These are phyloP conservation scores for Actinomortierella ambigua DNA, from an alignment of 371 early-diverging fungal species.

Conservation along the genomic window DNA sequence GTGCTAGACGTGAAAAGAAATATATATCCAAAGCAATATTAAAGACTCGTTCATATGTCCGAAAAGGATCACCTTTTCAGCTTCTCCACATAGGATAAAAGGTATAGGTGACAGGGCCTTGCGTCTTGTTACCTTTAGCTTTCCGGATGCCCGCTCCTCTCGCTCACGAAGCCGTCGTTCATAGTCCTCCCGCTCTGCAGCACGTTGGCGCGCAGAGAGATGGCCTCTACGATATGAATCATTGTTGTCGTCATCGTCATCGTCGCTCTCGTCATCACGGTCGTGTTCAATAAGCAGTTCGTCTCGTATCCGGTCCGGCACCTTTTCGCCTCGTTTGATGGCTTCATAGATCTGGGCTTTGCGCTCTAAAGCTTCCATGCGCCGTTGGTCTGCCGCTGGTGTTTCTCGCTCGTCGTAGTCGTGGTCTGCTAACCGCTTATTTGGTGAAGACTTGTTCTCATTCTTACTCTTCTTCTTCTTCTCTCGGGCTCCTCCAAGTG, in stretches of 20 bases:
- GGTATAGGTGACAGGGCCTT: too few species aligned
- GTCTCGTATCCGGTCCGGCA: slow-evolving; percentile 29
- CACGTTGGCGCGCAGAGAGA: too few species aligned
- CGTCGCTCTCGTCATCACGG: slow-evolving; percentile 39
- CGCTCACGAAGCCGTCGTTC: slow-evolving; percentile 11
- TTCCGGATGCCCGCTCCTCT: slow-evolving; percentile 10
- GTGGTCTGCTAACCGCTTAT: background rate
- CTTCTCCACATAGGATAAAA: too few species aligned
- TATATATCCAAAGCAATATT: too few species aligned
- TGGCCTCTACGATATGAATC: background rate
- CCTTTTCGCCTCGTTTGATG: slow-evolving; percentile 47
- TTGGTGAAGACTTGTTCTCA: too few species aligned
- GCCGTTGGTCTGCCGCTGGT: slow-evolving; percentile 11
- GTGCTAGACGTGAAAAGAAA: slow-evolving; percentile 24
- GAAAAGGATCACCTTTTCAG: too few species aligned
- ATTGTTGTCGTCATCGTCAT: background rate
- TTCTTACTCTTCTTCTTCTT: too few species aligned
- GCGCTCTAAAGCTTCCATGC: slow-evolving; percentile 65
- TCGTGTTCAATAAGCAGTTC: slow-evolving; percentile 58
- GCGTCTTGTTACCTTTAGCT: slow-evolving; percentile 12
- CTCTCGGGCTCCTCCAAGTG: too few species aligned
- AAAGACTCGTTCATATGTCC: too few species aligned
- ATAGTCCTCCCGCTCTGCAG: too few species aligned
- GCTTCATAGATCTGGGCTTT: slow-evolving; percentile 71
- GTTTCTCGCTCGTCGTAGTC: slow-evolving; percentile 6